A percentile compares a stretch with the other conserved stretches of the same genome.
Evolutionary conservation across 768 basidiomycete species (phyloP).

Genomic region (Mycena venus): DNA sequence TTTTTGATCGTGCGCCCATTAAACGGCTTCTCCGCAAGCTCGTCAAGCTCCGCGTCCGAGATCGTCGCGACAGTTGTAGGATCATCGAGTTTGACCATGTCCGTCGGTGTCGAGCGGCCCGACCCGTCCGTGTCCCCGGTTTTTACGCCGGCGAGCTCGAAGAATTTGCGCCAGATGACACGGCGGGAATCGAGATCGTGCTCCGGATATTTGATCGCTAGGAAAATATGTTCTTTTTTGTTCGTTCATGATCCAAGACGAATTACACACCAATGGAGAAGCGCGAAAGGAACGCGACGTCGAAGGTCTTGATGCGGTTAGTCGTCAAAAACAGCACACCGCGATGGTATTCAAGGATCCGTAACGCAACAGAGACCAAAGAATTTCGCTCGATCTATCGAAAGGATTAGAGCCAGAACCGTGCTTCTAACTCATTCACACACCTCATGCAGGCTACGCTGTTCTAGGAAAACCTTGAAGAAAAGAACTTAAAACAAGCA

Average conservation of each 20-base stretch:
- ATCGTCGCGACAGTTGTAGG: constrained; percentile 26
- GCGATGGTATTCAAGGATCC: constrained; percentile 49
- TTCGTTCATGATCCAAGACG: neutral
- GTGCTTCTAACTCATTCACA: neutral
- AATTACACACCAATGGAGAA: constrained; percentile 45
- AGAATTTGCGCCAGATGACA: constrained; percentile 42
- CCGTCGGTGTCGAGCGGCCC: constrained; percentile 21
- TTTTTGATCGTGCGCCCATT: constrained; percentile 49
- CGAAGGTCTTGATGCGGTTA: constrained; percentile 51
- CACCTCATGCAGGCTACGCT: constrained; percentile 35
- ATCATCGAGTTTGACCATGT: constrained; percentile 21
- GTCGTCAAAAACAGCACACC: constrained; percentile 57
- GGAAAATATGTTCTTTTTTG: neutral
- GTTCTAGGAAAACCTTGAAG: constrained; percentile 28
- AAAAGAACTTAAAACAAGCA: neutral
- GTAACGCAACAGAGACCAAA: constrained; percentile 43
- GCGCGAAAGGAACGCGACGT: constrained; percentile 55
- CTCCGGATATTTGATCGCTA: constrained; percentile 44
- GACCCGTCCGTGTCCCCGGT: constrained; percentile 12
- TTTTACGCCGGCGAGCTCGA: constrained; percentile 33
- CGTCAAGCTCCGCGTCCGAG: constrained; percentile 35
- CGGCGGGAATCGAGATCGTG: constrained; percentile 35
- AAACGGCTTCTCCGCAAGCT: constrained; percentile 40
- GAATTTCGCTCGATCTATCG: constrained; percentile 37
- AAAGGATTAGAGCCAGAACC: neutral